These are phyloP conservation scores for Botrytis aclada DNA, from an alignment of 2,329 filamentous ascomycete genomes.

Conservation along the genomic window DNA sequence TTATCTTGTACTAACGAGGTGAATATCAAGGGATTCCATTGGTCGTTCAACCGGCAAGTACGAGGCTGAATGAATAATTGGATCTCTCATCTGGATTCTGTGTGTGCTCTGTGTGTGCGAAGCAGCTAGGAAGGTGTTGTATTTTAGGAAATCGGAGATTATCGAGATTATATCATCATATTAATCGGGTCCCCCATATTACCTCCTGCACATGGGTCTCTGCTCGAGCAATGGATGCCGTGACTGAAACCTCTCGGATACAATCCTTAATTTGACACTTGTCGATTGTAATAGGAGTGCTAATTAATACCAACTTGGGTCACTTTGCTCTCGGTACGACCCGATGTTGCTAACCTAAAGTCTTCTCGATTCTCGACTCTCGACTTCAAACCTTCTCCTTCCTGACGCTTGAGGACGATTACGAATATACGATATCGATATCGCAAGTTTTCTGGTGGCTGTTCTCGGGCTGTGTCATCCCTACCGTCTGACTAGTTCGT, in stretches of 20 bases:
- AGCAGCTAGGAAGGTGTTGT: not conserved
- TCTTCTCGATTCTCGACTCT: too few species aligned
- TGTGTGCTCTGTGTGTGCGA: too few species aligned
- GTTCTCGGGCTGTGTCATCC: not conserved
- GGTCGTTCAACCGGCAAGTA: not conserved
- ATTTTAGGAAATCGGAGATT: conserved; percentile 3
- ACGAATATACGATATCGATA: not conserved
- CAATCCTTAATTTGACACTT: not conserved
- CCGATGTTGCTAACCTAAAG: too few species aligned
- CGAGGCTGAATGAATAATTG: conserved; percentile 10
- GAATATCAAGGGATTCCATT: not conserved
- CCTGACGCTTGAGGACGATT: not conserved
- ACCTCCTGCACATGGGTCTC: not conserved
- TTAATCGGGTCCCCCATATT: conserved; percentile 1
- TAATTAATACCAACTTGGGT: too few species aligned
- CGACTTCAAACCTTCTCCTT: too few species aligned
- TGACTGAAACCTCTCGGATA: not conserved
- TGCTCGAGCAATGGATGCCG: not conserved
- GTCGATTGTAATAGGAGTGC: not conserved
- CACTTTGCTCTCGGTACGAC: not conserved
- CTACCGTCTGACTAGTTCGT: not conserved
- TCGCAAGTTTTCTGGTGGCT: not conserved
- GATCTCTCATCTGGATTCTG: not conserved
- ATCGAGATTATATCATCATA: not conserved
- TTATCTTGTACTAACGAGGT: conserved; percentile 2